Base-by-base conservation (phyloP, 352 stramenopile genomes). In the Phytopythium helicoides region DNA sequence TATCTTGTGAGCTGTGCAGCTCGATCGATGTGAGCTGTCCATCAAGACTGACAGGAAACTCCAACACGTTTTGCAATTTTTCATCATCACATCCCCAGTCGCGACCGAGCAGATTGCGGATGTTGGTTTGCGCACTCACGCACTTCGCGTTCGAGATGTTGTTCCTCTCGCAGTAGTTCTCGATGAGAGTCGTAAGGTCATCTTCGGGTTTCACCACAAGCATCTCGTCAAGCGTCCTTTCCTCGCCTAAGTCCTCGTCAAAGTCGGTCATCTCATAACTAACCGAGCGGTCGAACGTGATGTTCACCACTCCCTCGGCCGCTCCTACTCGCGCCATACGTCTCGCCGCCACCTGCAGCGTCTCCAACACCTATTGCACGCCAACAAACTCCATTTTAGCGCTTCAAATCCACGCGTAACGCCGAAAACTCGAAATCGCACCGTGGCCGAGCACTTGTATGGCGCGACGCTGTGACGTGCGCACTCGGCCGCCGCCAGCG, bases 251-350 rank as follows among this genome's bases (percentile, higher is more conserved):
- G 11, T 18, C 31, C 19, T 58, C n/a, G 18, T 56, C 57, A n/a
- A 36, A 1, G 1, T 66, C 49, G 36, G 21, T 58, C 18, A 88
- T 47, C 14, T 72, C 48, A 51, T 86, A 89, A 18, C 35, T 31
- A 22, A 89, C 59, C 25, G 64, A 71, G 49, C 64, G 67, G 49
- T 89, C 78, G 28, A 86, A 50, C 25, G 75, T 84, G 41, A 89
- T 48, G 41, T 87, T 89, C 28, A 82, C 73, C 16, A 87, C 47
- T 12, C 48, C 66, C 42, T 89, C 78, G 19, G 59, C 57, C 35
- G 72, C 64, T 1, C 70, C 60, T 11, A 81, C 39, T 16, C 23
- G 53, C 40, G 56, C 68, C 71, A 89, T 86, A 18, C 86, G 11
- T 4, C 42, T 16, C 42, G 23, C 23, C 15, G 42, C 42, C 6